Evolutionary conservation across 1,284 basidiomycete species (phyloP).

Genomic region (Gomphus bonarii): DNA sequence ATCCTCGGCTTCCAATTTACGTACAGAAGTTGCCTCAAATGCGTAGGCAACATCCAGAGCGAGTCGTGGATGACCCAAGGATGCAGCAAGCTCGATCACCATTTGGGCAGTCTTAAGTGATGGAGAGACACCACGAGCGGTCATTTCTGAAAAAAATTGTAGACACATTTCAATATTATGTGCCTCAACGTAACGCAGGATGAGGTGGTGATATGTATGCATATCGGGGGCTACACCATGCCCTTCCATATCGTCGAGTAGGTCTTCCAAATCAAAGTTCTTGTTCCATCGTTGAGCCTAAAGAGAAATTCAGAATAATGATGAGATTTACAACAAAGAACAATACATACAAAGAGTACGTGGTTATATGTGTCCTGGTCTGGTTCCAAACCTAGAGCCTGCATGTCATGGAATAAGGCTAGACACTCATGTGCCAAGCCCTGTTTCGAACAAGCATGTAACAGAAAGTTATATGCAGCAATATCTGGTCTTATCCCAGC

Average conservation of each 20-base stretch:
- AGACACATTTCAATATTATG: constrained; percentile 57
- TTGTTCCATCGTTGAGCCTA: constrained; percentile 26
- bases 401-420: constrained; percentile 69
- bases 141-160: constrained; percentile 44
- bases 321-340: neutral
- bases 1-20: constrained; percentile 37
- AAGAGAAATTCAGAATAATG: neutral
- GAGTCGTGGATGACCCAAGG: constrained; percentile 43
- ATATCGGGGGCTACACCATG: constrained; percentile 37
- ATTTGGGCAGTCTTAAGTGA: constrained; percentile 36
- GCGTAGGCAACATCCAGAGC: constrained; percentile 54
- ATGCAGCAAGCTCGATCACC: constrained; percentile 39
- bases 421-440: constrained; percentile 41
- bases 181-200: constrained; percentile 34
- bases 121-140: constrained; percentile 33
- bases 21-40: constrained; percentile 45
- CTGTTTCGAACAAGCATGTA: constrained; percentile 35
- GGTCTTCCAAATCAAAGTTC: constrained; percentile 20
- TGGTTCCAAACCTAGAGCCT: constrained; percentile 42
- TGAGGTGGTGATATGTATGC: constrained; percentile 42
- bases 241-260: constrained; percentile 38
- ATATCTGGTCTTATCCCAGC: constrained; percentile 37
- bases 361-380: constrained; percentile 51
- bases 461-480: constrained; percentile 43
- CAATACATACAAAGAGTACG: constrained; percentile 44